Evolutionary conservation across 768 basidiomycete genomes (phyloP).

Genomic region (Pleurotus eryngii): DNA sequence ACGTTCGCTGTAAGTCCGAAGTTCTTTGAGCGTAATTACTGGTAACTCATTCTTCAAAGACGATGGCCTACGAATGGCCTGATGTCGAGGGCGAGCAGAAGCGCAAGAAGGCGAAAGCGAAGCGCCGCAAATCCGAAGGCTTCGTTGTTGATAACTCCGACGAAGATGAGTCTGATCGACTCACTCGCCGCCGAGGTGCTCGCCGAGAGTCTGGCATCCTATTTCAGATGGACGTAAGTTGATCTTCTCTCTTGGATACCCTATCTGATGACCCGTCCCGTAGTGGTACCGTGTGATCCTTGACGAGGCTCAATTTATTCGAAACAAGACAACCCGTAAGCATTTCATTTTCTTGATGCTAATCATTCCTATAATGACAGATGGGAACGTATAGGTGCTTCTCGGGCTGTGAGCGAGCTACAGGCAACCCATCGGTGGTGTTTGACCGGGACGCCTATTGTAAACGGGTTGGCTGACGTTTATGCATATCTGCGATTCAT

Average conservation of each 20-base stretch:
- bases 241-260: neutral
- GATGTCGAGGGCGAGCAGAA: constrained; percentile 46
- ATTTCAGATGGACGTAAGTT: constrained; percentile 44
- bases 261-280: neutral
- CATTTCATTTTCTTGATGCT: neutral
- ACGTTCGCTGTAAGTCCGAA: constrained; percentile 5
- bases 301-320: constrained; percentile 56
- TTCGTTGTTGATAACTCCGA: constrained; percentile 37
- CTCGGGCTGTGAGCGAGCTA: constrained; percentile 53
- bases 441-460: constrained; percentile 66
- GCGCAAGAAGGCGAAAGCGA: constrained; percentile 38
- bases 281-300: constrained; percentile 52
- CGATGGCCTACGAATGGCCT: constrained; percentile 57
- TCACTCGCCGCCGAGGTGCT: neutral
- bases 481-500: constrained; percentile 46
- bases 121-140: constrained; percentile 21
- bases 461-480: constrained; percentile 57
- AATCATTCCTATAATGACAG: neutral
- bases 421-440: constrained; percentile 59
- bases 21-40: neutral
- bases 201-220: constrained; percentile 38
- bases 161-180: constrained; percentile 17
- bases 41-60: constrained; percentile 27
- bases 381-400: constrained; percentile 34
- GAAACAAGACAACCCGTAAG: constrained; percentile 49